phyloP scores from a whole-genome alignment of 768 basidiomycete species.

The Kwoniella europaea region DNA sequence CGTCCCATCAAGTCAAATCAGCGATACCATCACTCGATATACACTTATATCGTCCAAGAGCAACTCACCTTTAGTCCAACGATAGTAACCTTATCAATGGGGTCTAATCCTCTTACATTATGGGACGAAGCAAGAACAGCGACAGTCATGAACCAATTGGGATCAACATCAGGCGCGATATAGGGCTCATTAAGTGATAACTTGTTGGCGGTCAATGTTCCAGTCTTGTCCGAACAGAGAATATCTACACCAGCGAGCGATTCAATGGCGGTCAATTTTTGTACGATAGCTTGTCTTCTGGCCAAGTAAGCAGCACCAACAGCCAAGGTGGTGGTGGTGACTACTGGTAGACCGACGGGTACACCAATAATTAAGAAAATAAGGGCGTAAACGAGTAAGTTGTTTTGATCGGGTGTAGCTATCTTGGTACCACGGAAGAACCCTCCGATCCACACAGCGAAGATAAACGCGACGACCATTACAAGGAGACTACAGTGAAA shows the following conservation, averaged over 20 bases:
- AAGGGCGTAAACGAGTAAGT: conserved; percentile 61
- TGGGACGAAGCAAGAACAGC: conserved; percentile 63
- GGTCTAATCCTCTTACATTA: conserved; percentile 62
- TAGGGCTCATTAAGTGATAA: conserved; percentile 61
- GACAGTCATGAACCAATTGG: conserved; percentile 59
- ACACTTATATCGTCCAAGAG: background rate
- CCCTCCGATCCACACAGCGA: conserved; percentile 62
- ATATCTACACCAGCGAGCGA: conserved; percentile 64
- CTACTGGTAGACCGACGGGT: conserved; percentile 63
- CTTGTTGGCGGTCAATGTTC: conserved; percentile 64
- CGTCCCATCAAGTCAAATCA: background rate
- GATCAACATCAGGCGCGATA: conserved; percentile 55
- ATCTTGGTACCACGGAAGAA: conserved; percentile 61
- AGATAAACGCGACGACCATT: conserved; percentile 61
- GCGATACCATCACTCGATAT: background rate
- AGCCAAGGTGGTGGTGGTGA: conserved; percentile 61
- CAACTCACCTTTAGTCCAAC: conserved; percentile 58
- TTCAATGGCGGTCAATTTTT: conserved; percentile 64
- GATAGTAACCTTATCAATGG: conserved; percentile 64
- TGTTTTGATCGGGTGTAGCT: conserved; percentile 61
- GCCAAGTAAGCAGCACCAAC: conserved; percentile 63
- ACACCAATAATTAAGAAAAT: conserved; percentile 63
- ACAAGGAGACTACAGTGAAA: conserved; percentile 57
- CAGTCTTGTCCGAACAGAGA: conserved; percentile 56
- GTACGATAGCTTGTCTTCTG: conserved; percentile 62